Evolutionary conservation across 352 stramenopile species (phyloP), one percentile per base, ranked within the genome.

Genomic region (Phytophthora chlamydospora): DNA sequence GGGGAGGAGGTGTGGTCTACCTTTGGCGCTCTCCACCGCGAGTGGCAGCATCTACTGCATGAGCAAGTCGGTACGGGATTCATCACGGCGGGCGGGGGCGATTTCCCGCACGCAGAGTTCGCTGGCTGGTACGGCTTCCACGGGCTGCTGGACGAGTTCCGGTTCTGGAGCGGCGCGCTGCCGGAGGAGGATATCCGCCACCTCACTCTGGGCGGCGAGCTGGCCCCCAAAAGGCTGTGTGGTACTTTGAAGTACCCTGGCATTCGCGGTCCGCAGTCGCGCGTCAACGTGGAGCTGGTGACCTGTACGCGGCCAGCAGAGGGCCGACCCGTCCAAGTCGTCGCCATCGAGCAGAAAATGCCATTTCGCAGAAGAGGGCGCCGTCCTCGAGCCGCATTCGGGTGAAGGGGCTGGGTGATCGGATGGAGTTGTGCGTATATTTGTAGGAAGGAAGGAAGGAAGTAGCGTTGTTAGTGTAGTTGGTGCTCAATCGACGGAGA

Each of bases 81-180:
- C 42, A 40, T 82, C 21, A 80, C 68, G 6, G 62, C 57, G 2
- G 47, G 41, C 17, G 53, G 36, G 10, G 59, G 49, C 1, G 57
- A 60, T 35, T 76, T 57, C 14, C 76, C 74, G 5, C 46, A 68
- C 14, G 32, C 41, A 33, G 48, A 58, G 10, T 73, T 67, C 38
- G 57, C 66, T 10, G 76, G 71, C 5, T 83, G 71, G 68, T 83
- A 83, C 46, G 74, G 62, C 7, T 80, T 86, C 41, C 61, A 78
- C 27, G 76, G 74, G 2, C 24, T 67, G 14, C 56, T 83, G n/a
- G 59, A 80, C 32, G 72, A 81, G 40, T 68, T 75, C 35, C 54
- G 61, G 2, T 60, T 71, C 31, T 71, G 53, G 27, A 35, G 31
- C n/a, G 45, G 44, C 1, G 56, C 56, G 32, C 32, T 72, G 19